These are phyloP conservation scores for Cairneyella variabilis DNA, from an alignment of 495 filamentous ascomycete genomes.

Conservation along the genomic window DNA sequence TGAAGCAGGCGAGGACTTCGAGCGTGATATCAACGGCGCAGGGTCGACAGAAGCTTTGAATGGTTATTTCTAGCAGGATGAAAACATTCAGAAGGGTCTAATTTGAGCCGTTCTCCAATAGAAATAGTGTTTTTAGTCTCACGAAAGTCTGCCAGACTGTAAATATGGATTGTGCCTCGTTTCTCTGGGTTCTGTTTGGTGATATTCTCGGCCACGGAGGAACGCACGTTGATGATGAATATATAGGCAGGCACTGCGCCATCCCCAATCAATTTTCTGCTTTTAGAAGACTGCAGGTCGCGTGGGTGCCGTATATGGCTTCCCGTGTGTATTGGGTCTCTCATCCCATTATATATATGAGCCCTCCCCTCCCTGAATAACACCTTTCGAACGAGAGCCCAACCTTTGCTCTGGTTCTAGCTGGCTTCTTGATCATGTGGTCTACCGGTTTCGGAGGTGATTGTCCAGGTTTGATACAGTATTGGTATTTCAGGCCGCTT, in stretches of 20 bases:
- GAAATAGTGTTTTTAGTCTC: no score
- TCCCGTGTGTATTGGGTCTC: slow-evolving; percentile 6
- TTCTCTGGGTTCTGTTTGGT: slow-evolving; percentile 19
- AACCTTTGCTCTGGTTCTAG: slow-evolving; percentile 12
- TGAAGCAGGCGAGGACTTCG: slow-evolving; percentile 15
- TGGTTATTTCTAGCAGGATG: slow-evolving; percentile 11
- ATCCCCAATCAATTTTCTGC: slow-evolving; percentile 16
- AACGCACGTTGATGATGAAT: slow-evolving; percentile 16
- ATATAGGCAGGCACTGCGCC: slow-evolving; percentile 14
- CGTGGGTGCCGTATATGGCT: slow-evolving; percentile 19
- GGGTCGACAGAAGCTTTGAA: slow-evolving; percentile 14
- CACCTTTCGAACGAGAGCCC: slow-evolving; percentile 15
- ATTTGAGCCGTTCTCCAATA: no score
- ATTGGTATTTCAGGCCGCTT: slow-evolving; percentile 15
- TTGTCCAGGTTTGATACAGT: slow-evolving; percentile 14
- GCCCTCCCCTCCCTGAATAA: slow-evolving; percentile 16
- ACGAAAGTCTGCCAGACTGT: slow-evolving; percentile 17
- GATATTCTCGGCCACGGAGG: slow-evolving; percentile 17
- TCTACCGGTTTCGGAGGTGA: slow-evolving; percentile 13
- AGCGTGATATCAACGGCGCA: slow-evolving; percentile 13
- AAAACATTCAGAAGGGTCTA: no score
- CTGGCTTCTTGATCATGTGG: slow-evolving; percentile 13
- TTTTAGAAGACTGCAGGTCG: slow-evolving; percentile 18
- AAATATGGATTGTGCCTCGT: slow-evolving; percentile 17
- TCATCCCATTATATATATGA: slow-evolving; percentile 20